Evolutionary conservation across 345 rosid genomes (phyloP).

Genomic region (sweet orange (Citrus sinensis)): DVS_A1.0 CM039162.1:30598501-30599000

Average conservation of each 20-base stretch:
- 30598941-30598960: constrained; percentile 81
- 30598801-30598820: constrained; percentile 65
- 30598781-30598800: constrained; percentile 36
- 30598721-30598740: constrained; percentile 47
- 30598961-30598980: constrained; percentile 73
- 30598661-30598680: constrained; percentile 27
- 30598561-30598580: no score
- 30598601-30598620: background rate
- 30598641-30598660: constrained; percentile 39
- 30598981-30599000: constrained; percentile 53
- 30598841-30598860: constrained; percentile 59
- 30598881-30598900: constrained; percentile 85
- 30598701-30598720: constrained; percentile 22
- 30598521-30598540: no score
- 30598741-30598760: constrained; percentile 75
- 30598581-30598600: background rate
- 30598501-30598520: no score
- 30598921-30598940: constrained; percentile 81
- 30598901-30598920: constrained; percentile 81
- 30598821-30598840: constrained; percentile 79
- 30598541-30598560: no score
- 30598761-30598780: constrained; percentile 57
- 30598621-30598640: background rate
- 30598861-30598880: constrained; percentile 44
- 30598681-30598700: constrained; percentile 43